phyloP scores from a whole-genome alignment of 768 basidiomycete species.

The Mycena capillaripes region DNA sequence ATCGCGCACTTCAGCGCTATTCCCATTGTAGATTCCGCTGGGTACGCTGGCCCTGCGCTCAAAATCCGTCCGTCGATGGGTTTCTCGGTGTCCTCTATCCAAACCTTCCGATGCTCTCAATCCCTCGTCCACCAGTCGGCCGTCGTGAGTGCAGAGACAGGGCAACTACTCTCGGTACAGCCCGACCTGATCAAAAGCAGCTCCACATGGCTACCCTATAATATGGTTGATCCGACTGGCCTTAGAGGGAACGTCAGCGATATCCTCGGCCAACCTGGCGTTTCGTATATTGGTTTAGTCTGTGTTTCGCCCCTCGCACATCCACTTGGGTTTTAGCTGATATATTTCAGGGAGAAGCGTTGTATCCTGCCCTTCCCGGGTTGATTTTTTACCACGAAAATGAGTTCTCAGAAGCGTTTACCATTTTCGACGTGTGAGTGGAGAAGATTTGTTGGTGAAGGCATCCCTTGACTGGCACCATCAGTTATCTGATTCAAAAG shows the following conservation, averaged over 20 bases:
- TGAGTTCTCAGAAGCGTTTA: too few relatives aligned
- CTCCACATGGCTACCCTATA: not conserved
- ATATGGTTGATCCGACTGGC: not conserved
- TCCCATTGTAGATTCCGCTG: not conserved
- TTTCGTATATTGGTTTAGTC: too few relatives aligned
- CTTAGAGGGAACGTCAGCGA: not conserved
- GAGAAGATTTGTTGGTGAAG: too few relatives aligned
- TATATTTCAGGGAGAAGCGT: too few relatives aligned
- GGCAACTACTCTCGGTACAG: not conserved
- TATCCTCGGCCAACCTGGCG: too few relatives aligned
- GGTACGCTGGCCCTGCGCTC: not conserved
- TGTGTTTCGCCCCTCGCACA: too few relatives aligned
- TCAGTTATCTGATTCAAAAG: not conserved
- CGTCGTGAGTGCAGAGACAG: not conserved
- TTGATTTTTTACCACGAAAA: too few relatives aligned
- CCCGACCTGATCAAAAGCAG: not conserved
- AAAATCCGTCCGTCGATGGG: not conserved
- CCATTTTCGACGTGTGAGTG: not conserved
- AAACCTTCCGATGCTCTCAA: not conserved
- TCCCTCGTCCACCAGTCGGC: not conserved
- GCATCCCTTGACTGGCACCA: too few relatives aligned
- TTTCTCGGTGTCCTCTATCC: not conserved
- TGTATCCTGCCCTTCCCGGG: too few relatives aligned
- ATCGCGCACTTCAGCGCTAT: not conserved
- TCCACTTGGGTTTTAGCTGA: too few relatives aligned